phyloP scores from a whole-genome alignment of 2,329 filamentous ascomycete genomes.

The Didymella keratinophila region DNA sequence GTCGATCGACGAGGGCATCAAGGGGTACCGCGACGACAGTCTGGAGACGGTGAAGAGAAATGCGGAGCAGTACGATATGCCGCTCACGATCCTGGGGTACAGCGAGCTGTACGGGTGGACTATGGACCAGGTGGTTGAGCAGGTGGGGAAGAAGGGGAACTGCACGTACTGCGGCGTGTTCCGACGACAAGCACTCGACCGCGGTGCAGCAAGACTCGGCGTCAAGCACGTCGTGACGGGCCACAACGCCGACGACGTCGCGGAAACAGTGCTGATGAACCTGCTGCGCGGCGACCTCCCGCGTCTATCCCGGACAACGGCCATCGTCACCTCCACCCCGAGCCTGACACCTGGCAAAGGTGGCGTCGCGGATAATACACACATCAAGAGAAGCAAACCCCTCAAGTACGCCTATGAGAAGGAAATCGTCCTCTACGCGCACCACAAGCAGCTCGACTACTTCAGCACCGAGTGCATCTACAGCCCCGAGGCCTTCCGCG shows the following conservation, averaged over 20 bases:
- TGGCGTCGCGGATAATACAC: slow-evolving; percentile 68
- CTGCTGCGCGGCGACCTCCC: slow-evolving; percentile 88
- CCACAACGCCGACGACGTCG: slow-evolving; percentile 96
- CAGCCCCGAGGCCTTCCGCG: slow-evolving; percentile 94
- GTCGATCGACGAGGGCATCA: slow-evolving; percentile 96
- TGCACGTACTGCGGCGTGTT: slow-evolving; percentile 99
- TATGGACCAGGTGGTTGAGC: slow-evolving; percentile 97
- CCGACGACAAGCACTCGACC: slow-evolving; percentile 88
- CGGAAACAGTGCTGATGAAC: slow-evolving; percentile 98
- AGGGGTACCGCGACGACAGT: slow-evolving; percentile 94
- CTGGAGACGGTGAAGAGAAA: slow-evolving; percentile 97
- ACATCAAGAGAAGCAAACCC: slow-evolving; percentile 94
- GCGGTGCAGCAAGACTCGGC: slow-evolving; percentile 84
- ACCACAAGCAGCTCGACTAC: slow-evolving; percentile 96
- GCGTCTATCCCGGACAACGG: slow-evolving; percentile 85
- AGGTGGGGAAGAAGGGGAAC: slow-evolving; percentile 97
- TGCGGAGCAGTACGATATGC: slow-evolving; percentile 88
- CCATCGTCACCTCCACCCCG: slow-evolving; percentile 73
- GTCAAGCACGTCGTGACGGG: slow-evolving; percentile 96
- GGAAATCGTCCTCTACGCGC: slow-evolving; percentile 96
- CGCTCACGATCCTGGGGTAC: slow-evolving; percentile 90
- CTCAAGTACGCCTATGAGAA: slow-evolving; percentile 99
- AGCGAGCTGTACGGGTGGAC: slow-evolving; percentile 97
- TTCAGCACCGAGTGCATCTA: slow-evolving; percentile 99
- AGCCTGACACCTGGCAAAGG: slow-evolving; percentile 23